Conservation (phyloP, 306 rosid species). For the Cicer pinnatifidum region DNA sequence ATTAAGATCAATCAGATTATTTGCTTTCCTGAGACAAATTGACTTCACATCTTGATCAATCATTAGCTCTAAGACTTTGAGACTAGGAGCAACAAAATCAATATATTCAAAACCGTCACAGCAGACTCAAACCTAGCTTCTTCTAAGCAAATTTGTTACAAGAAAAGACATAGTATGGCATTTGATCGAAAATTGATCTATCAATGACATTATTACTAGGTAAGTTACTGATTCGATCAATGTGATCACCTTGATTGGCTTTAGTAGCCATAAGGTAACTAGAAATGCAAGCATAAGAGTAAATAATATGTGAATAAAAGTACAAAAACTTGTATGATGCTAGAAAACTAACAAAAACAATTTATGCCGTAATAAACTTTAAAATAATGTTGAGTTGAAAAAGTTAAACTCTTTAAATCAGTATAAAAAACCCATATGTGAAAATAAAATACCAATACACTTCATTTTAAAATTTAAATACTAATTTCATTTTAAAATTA, state of each 20-base stretch:
- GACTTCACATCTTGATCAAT: background rate
- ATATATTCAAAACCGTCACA: background rate
- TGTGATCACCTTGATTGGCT: background rate
- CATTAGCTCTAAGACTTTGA: background rate
- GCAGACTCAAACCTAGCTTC: background rate
- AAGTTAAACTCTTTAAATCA: too few species aligned
- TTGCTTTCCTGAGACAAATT: conserved; percentile 18
- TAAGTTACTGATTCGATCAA: conserved; percentile 34
- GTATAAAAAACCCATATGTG: too few species aligned
- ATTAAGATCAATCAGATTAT: background rate
- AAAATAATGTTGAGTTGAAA: too few species aligned
- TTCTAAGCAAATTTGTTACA: background rate
- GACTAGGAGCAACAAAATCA: conserved; percentile 12
- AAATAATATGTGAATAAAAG: too few species aligned
- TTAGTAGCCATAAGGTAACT: conserved; percentile 1
- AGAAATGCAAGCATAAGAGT: background rate
- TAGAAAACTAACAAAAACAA: too few species aligned
- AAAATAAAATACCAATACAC: too few species aligned
- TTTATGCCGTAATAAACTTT: too few species aligned
- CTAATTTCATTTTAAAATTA: too few species aligned
- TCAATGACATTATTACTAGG: conserved; percentile 39
- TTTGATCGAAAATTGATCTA: background rate
- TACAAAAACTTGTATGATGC: too few species aligned
- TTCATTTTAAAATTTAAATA: too few species aligned
- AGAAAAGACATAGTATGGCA: conserved; percentile 27